Evolutionary conservation across 805 yeast species (phyloP), one percentile per base, ranked within the genome.

Genomic region (Blastobotrys terrestris): DNA sequence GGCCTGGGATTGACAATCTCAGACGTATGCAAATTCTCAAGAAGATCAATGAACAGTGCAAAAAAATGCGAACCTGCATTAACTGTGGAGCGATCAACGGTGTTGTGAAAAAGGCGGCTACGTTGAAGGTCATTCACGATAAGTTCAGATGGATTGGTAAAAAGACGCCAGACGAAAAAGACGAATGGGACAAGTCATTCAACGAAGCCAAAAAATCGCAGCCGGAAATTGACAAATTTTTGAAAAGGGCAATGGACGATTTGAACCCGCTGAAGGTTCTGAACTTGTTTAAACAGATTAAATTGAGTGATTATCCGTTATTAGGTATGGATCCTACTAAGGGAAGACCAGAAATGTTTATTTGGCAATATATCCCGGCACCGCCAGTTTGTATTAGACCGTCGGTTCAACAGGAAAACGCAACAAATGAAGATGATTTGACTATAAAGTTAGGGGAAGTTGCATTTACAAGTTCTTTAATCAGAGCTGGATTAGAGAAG

Each of bases 351-450:
- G 98, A 92, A 70, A 88, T 86, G 77, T 94, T 91, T 67, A 81
- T 94, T 41, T 94, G 99, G 99, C 80, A 96, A 65, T 94, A 91
- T 66, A 77, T 94, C 51, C 99, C 99, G 0, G 98, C 98, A 0
- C 99, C 99, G 0, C 99, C 99, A 0, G 97, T 95, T 16, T 94
- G 99, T 76, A 94, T 94, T 52, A 81, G 99, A 60, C 99, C 99
- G 2, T 91, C 98, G 3, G 98, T 94, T 31, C 89, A 88, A 91
- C 90, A 87, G 66, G 95, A 87, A 59, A 79, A 84, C 3, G 94
- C 95, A 31, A 85, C 95, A 16, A 94, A 94, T 70, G 99, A 94
- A 72, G 99, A 94, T 71, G 99, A 95, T 71, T 74, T 94, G 58
- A 94, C 99, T 0, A 97, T 91, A 31, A 94, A 94, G 66, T 74